These are phyloP conservation scores for Teunomyces tritomae DNA, from an alignment of 805 yeast genomes.

Conservation along the genomic window DNA sequence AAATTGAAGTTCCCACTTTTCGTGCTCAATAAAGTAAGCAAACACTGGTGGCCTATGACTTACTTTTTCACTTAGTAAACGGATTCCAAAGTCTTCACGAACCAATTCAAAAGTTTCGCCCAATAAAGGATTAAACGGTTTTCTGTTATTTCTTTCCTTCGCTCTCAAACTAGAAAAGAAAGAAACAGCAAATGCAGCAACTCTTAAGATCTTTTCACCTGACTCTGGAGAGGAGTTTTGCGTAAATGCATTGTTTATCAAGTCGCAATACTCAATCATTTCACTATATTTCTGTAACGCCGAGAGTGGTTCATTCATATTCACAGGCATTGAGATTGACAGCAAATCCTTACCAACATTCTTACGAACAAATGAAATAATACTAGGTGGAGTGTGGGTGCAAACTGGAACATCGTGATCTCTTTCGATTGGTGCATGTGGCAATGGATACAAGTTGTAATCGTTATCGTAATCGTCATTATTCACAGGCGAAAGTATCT, in stretches of 20 bases:
- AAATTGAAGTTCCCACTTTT: constrained; percentile 65
- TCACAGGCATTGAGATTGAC: constrained; percentile 88
- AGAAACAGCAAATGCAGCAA: constrained; percentile 83
- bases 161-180: constrained; percentile 67
- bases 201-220: constrained; percentile 58
- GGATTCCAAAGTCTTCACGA: constrained; percentile 73
- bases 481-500: constrained; percentile 9
- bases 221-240: constrained; percentile 41
- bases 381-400: constrained; percentile 72
- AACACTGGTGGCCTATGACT: constrained; percentile 82
- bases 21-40: constrained; percentile 74
- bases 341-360: constrained; percentile 90
- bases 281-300: constrained; percentile 80
- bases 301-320: constrained; percentile 87
- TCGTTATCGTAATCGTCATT: constrained; percentile 10
- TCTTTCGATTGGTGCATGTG: constrained; percentile 47
- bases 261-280: constrained; percentile 67
- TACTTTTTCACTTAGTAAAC: constrained; percentile 83
- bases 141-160: constrained; percentile 73
- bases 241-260: constrained; percentile 62
- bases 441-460: constrained; percentile 63
- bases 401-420: constrained; percentile 59
- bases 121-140: constrained; percentile 91
- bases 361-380: constrained; percentile 75
- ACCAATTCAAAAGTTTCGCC: constrained; percentile 94